Percentiles rank a stretch among this genome's conserved stretches.
Evolutionary conservation across 331 rosid species (phyloP).

Genomic region (Prunus yedoensis): DNA sequence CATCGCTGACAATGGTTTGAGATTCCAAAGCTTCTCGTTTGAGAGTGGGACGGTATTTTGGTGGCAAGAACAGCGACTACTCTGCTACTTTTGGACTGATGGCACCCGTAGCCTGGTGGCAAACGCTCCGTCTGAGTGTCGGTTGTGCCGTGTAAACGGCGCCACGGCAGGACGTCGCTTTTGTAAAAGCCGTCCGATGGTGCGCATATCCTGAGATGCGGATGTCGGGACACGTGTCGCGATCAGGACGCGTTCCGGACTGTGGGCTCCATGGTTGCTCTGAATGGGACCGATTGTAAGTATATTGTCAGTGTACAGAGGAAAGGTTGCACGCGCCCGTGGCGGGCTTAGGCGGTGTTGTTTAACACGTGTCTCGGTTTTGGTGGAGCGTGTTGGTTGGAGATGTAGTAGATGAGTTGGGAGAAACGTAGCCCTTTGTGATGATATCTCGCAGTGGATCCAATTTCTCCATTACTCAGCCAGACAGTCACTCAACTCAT

Average conservation of each 20-base stretch:
- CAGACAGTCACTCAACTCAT: not conserved
- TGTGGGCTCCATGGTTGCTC: not conserved
- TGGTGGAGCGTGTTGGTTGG: not conserved
- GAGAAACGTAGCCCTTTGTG: not conserved
- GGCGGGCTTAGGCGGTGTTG: not conserved
- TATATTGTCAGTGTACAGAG: not conserved
- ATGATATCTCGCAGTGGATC: not conserved
- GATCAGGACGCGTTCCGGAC: not conserved
- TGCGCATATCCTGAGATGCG: slow-evolving; percentile 1
- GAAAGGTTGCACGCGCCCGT: not conserved
- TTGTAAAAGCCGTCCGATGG: not conserved
- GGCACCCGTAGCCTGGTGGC: not conserved
- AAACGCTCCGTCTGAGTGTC: slow-evolving; percentile 27
- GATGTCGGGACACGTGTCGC: slow-evolving; percentile 26
- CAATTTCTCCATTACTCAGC: too few relatives aligned
- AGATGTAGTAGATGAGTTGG: not conserved
- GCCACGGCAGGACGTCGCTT: not conserved
- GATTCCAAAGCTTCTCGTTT: not conserved
- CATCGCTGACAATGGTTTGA: not conserved
- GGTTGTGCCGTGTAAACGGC: slow-evolving; percentile 26
- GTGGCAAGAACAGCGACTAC: slow-evolving; percentile 13
- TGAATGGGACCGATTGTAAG: not conserved
- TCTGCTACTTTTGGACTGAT: not conserved
- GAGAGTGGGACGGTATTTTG: slow-evolving; percentile 17
- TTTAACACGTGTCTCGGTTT: not conserved